Evolutionary conservation across 352 stramenopile genomes (phyloP).

Genomic region (Aphanomyces invadans): DNA sequence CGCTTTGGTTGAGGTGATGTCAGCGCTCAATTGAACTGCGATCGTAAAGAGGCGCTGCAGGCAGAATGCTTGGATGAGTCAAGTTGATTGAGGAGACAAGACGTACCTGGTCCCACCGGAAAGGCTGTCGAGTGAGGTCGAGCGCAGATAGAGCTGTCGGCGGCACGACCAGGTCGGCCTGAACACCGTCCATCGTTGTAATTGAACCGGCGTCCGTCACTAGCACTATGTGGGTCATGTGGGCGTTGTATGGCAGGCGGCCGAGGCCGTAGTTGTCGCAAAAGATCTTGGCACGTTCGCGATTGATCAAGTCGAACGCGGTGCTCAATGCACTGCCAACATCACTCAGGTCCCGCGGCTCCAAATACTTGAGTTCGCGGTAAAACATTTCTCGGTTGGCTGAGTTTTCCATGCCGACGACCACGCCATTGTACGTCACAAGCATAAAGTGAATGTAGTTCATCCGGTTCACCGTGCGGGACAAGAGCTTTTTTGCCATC

Average conservation of each 20-base stretch:
- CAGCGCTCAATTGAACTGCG: conserved; percentile 73
- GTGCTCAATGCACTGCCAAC: conserved; percentile 61
- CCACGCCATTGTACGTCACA: conserved; percentile 72
- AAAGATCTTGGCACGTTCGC: conserved; percentile 81
- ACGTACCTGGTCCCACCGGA: conserved; percentile 68
- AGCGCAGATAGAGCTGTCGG: conserved; percentile 55
- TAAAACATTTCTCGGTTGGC: conserved; percentile 81
- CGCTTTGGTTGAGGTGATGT: conserved; percentile 37
- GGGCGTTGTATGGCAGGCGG: conserved; percentile 73
- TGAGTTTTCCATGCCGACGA: conserved; percentile 78
- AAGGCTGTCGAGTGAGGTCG: conserved; percentile 76
- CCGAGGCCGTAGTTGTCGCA: conserved; percentile 83
- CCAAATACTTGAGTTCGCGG: conserved; percentile 74
- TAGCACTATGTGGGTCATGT: conserved; percentile 71
- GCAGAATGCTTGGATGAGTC: no score
- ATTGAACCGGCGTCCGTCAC: conserved; percentile 72
- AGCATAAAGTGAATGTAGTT: conserved; percentile 88
- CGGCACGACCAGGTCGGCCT: conserved; percentile 66
- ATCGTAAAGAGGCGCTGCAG: conserved; percentile 61
- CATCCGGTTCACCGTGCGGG: conserved; percentile 66
- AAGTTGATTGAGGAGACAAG: not conserved
- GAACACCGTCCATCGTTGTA: conserved; percentile 53
- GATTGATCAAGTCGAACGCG: conserved; percentile 84
- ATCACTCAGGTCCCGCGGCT: conserved; percentile 71
- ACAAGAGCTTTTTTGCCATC: conserved; percentile 67